A percentile compares a stretch with the other conserved stretches of the same genome.
Conservation (phyloP, 1,284 basidiomycete genomes). For the Puccinia coronata region DNA sequence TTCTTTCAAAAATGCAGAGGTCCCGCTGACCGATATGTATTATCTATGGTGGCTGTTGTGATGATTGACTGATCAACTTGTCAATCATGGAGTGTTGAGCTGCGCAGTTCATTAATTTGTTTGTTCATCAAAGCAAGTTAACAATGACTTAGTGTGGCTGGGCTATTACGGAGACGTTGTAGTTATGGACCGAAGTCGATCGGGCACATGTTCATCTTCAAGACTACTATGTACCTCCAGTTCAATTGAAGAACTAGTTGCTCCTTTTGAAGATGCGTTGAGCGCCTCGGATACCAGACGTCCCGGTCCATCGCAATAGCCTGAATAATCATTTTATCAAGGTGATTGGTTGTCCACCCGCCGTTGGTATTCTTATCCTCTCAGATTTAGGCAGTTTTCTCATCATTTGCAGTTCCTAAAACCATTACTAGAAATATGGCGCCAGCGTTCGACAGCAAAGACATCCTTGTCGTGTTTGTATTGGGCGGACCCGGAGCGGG, state of each 20-base stretch:
- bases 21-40: too few relatives aligned
- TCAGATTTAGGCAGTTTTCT: too few relatives aligned
- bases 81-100: too few relatives aligned
- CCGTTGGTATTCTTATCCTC: background rate
- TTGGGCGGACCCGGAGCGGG: constrained; percentile 93
- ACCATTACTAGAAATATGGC: background rate
- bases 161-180: too few relatives aligned
- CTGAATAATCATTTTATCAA: background rate
- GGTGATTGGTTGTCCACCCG: background rate
- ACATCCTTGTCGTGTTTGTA: constrained; percentile 89
- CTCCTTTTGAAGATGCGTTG: background rate
- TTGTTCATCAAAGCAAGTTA: too few relatives aligned
- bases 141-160: too few relatives aligned
- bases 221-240: background rate
- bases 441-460: constrained; percentile 70
- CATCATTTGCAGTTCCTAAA: background rate
- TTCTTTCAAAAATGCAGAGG: too few relatives aligned
- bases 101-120: too few relatives aligned
- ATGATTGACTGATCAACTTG: too few relatives aligned
- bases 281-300: background rate
- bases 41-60: too few relatives aligned
- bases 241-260: background rate
- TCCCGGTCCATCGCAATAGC: background rate
- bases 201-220: background rate
- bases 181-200: background rate